Conservation (phyloP, 169 alveolate genomes). For the Eimeria maxima region DNA sequence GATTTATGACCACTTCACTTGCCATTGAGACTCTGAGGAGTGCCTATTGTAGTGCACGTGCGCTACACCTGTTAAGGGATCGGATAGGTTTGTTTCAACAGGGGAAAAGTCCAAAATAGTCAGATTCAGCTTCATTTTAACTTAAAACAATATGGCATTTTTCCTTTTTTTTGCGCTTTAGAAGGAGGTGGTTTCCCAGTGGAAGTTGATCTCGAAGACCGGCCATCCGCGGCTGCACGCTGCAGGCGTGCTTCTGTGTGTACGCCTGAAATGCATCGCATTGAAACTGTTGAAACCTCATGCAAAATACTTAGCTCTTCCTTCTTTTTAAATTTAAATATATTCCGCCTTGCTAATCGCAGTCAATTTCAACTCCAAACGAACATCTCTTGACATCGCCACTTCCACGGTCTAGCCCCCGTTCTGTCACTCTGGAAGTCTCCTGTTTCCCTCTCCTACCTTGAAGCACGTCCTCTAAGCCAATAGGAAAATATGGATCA, state of each 20-base stretch:
- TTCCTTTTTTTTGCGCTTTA: too few species aligned
- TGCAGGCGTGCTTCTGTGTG: neutral
- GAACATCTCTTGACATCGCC: neutral
- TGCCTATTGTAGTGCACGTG: too few species aligned
- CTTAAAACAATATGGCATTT: too few species aligned
- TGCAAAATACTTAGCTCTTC: neutral
- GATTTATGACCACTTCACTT: neutral
- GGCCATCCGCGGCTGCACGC: neutral
- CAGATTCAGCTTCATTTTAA: too few species aligned
- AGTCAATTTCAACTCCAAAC: neutral
- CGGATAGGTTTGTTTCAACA: too few species aligned
- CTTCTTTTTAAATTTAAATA: neutral
- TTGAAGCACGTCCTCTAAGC: neutral
- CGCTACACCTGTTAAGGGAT: too few species aligned
- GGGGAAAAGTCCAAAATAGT: too few species aligned
- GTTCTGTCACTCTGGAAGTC: neutral
- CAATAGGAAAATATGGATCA: neutral
- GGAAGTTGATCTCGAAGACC: neutral
- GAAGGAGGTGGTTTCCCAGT: too few species aligned
- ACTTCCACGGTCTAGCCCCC: neutral
- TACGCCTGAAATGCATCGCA: neutral
- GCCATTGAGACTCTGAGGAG: too few species aligned
- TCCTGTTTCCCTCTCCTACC: neutral
- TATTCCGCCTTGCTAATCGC: neutral
- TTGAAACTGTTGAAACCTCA: neutral